Conservation (phyloP, 192 early-diverging fungal genomes). For the Dissophora ornata region DNA sequence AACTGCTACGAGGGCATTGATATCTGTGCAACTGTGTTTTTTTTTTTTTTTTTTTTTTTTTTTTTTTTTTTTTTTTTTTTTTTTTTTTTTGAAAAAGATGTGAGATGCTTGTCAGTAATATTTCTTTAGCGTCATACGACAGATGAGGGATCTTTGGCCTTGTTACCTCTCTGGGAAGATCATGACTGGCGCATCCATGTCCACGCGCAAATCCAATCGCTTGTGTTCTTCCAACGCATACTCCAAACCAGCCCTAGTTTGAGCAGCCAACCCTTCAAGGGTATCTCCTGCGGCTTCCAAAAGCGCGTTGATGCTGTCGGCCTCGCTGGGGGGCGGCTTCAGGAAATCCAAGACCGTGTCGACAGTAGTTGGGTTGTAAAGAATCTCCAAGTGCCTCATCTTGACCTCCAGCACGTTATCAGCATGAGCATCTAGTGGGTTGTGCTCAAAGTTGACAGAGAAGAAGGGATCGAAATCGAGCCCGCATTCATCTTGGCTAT, state of each 20-base stretch:
- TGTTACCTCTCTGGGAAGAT: conserved; percentile 84
- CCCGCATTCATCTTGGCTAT: neutral
- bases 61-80: no score
- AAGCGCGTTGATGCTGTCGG: conserved; percentile 78
- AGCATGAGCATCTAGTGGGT: conserved; percentile 90
- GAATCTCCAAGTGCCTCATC: conserved; percentile 90
- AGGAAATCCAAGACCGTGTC: conserved; percentile 84
- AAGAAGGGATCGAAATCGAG: conserved; percentile 72
- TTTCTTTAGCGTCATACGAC: no score
- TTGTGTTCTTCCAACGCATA: conserved; percentile 90
- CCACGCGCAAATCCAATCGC: conserved; percentile 90
- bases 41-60: no score
- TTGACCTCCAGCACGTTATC: conserved; percentile 86
- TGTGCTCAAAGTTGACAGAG: conserved; percentile 80
- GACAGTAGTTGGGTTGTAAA: conserved; percentile 86
- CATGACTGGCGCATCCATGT: conserved; percentile 96
- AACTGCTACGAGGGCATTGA: conserved; percentile 78
- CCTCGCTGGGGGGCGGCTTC: conserved; percentile 77
- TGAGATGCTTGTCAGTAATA: no score
- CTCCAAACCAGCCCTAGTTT: conserved; percentile 86
- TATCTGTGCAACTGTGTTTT: conserved; percentile 61
- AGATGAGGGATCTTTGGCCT: no score
- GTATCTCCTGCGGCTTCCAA: conserved; percentile 83
- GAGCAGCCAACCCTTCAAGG: conserved; percentile 86
- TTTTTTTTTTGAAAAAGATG: no score